Percentiles rank a stretch among this genome's conserved stretches.
phyloP scores from a whole-genome alignment of 1,284 basidiomycete species.

The Ceratobasidium sp. region DNA sequence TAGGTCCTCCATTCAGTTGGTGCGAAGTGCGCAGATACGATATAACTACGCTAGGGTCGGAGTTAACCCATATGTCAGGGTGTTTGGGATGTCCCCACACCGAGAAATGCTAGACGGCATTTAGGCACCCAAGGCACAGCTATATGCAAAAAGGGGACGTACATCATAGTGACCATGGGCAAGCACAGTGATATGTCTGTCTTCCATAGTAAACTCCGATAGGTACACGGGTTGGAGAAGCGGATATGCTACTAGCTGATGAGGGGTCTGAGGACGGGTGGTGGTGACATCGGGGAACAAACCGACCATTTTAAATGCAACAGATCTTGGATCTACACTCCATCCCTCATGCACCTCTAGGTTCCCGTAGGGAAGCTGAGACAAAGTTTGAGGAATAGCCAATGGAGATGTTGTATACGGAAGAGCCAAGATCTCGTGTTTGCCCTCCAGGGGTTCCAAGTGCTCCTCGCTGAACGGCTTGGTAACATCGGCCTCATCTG shows the following conservation, averaged over 20 bases:
- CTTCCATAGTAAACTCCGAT: slow-evolving; percentile 52
- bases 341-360: slow-evolving; percentile 44
- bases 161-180: slow-evolving; percentile 39
- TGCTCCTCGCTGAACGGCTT: slow-evolving; percentile 33
- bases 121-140: background rate
- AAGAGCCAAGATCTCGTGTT: slow-evolving; percentile 55
- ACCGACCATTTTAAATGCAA: slow-evolving; percentile 53
- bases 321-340: slow-evolving; percentile 21
- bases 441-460: slow-evolving; percentile 53
- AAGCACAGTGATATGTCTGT: slow-evolving; percentile 22
- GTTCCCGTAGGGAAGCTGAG: slow-evolving; percentile 51
- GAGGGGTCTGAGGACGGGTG: background rate
- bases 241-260: slow-evolving; percentile 56
- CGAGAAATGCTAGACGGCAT: slow-evolving; percentile 18
- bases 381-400: slow-evolving; percentile 52
- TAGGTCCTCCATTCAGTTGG: slow-evolving; percentile 8
- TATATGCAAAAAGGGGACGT: background rate
- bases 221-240: slow-evolving; percentile 60
- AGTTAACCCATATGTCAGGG: slow-evolving; percentile 26
- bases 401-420: slow-evolving; percentile 56
- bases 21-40: slow-evolving; percentile 11
- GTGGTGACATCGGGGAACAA: slow-evolving; percentile 11
- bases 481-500: slow-evolving; percentile 10
- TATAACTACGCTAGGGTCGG: background rate
- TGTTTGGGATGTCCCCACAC: slow-evolving; percentile 27